Conservation (phyloP, 2,329 filamentous ascomycete genomes). For the Penicillium janthinellum region DNA sequence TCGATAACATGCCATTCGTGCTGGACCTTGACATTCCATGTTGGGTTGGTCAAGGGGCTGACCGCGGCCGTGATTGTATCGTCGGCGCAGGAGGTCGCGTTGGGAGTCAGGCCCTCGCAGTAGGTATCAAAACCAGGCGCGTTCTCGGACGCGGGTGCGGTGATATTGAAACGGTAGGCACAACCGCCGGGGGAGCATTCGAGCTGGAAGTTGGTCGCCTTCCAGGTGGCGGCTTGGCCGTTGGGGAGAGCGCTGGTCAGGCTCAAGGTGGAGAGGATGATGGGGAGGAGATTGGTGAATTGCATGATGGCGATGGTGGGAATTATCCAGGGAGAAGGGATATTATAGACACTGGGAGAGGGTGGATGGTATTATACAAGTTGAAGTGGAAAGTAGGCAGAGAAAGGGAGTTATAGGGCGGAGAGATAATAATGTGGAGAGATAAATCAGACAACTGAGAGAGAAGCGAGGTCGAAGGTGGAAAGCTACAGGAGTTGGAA, state of each 20-base stretch:
- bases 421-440: neutral
- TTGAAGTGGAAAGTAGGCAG: neutral
- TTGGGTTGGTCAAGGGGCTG: constrained; percentile 19
- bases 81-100: constrained; percentile 32
- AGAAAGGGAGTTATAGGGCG: neutral
- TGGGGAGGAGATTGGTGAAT: constrained; percentile 28
- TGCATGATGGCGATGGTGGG: constrained; percentile 29
- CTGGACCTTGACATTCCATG: constrained; percentile 32
- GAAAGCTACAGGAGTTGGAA: neutral
- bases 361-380: neutral
- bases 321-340: neutral
- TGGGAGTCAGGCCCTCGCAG: constrained; percentile 32
- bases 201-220: constrained; percentile 33
- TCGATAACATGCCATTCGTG: constrained; percentile 30
- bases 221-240: constrained; percentile 31
- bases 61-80: constrained; percentile 26
- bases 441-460: neutral
- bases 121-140: constrained; percentile 40
- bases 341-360: neutral
- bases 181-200: constrained; percentile 39
- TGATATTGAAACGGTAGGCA: constrained; percentile 37
- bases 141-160: constrained; percentile 26
- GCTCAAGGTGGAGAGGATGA: constrained; percentile 29
- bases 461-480: neutral
- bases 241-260: constrained; percentile 24